These are phyloP conservation scores for Andalucia godoyi DNA, from an alignment of 78 protist species.

Conservation along the genomic window DNA sequence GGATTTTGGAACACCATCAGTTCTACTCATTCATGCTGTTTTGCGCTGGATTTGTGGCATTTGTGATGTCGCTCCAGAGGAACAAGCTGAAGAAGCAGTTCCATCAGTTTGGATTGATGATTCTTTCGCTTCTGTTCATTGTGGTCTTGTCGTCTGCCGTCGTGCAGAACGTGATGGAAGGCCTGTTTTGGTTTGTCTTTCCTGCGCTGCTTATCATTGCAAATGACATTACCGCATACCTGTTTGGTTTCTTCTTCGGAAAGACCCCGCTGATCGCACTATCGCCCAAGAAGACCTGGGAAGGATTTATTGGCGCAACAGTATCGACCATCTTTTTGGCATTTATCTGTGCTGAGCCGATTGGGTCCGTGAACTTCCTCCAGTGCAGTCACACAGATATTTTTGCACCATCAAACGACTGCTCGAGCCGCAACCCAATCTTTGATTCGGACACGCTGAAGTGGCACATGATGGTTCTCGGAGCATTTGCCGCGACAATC, in stretches of 20 bases:
- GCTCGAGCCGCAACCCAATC: too few species aligned
- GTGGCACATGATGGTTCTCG: conserved; percentile 57
- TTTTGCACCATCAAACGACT: neutral
- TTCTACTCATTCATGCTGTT: too few species aligned
- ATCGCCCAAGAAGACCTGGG: conserved; percentile 93
- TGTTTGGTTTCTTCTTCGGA: conserved; percentile 76
- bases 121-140: conserved; percentile 53
- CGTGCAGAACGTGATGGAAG: neutral
- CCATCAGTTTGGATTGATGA: conserved; percentile 74
- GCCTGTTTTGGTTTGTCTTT: conserved; percentile 46
- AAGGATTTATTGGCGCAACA: conserved; percentile 88
- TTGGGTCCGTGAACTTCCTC: neutral
- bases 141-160: conserved; percentile 32
- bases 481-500: conserved; percentile 71
- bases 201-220: conserved; percentile 63
- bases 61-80: too few species aligned
- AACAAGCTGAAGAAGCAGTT: too few species aligned
- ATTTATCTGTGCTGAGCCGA: conserved; percentile 7
- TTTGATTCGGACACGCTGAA: too few species aligned
- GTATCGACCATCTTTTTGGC: conserved; percentile 62
- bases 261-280: conserved; percentile 65
- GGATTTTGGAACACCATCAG: too few species aligned
- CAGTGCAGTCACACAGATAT: conserved; percentile 18
- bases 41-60: too few species aligned
- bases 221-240: conserved; percentile 85